Evolutionary conservation across 2,329 filamentous ascomycete genomes (phyloP), one percentile per base, ranked within the genome.

Genomic region (Parastagonospora nodorum): DNA sequence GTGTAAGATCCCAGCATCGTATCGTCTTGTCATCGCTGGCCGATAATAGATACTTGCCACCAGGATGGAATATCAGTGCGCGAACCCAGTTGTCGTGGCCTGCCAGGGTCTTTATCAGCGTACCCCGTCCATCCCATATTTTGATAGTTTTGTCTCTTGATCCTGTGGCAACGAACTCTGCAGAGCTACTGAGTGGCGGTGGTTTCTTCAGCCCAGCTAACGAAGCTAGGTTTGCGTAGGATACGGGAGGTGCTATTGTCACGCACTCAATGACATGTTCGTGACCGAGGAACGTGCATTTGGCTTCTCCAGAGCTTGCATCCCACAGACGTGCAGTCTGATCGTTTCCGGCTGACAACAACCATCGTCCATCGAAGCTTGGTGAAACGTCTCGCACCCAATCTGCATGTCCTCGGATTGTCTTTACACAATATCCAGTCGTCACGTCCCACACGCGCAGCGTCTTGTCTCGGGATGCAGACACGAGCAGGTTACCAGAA

Each of bases 71-170:
- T 8, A 91, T 86, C 5, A 97, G 75, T 0, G 84, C 88, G 29
- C 91, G 86, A 8, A 97, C 85, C 93, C 93, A 97, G 71, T 97
- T 97, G 72, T 97, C 92, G 70, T 97, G 93, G 1, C 93, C 93
- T 1, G 86, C 77, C 1, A 97, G 79, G 0, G 89, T 94, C 72
- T 91, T 93, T 69, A 97, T 86, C 57, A 90, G 84, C 9, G 88
- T 91, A 29, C 93, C 93, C 46, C 91, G 84, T 9, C 87, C 83
- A 70, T 96, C 90, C 91, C 92, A 97, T 6, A 97, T 77, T 64
- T 87, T 88, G 68, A 97, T 96, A 0, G 87, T 88, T 78, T 96
- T 97, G 74, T 97, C 93, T 71, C 93, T 82, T 8, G 88, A 89
- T 8, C 91, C 93, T 0, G 92, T 96, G 0, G 92, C 93, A 69